Evolutionary conservation across 2,329 filamentous ascomycete genomes (phyloP).

Genomic region (Phaeomoniella chlamydospora): DNA sequence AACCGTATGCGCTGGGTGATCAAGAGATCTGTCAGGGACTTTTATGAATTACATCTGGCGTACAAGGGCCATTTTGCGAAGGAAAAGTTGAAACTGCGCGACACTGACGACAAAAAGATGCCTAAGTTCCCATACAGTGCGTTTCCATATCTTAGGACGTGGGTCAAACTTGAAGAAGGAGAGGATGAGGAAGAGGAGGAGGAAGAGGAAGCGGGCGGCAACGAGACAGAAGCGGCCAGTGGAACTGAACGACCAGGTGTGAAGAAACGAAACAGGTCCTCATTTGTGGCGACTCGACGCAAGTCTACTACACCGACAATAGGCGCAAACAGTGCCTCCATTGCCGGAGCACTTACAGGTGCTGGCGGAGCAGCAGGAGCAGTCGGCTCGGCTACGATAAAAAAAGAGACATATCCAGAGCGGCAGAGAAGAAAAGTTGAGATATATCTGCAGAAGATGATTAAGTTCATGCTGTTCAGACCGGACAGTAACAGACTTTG

Average conservation of each 20-base stretch:
- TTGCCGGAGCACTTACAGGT: constrained; percentile 14
- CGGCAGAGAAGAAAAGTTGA: constrained; percentile 76
- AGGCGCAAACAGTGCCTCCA: constrained; percentile 8
- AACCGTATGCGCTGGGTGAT: constrained; percentile 97
- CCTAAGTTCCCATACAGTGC: constrained; percentile 81
- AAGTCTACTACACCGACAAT: constrained; percentile 36
- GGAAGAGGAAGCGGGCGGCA: constrained; percentile 30
- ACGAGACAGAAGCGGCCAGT: constrained; percentile 45
- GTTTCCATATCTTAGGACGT: constrained; percentile 75
- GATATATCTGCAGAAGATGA: constrained; percentile 82
- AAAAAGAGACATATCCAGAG: constrained; percentile 54
- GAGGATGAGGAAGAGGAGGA: constrained; percentile 69
- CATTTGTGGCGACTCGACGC: constrained; percentile 42
- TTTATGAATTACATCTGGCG: constrained; percentile 81
- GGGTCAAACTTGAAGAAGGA: constrained; percentile 44
- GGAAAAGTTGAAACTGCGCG: constrained; percentile 59
- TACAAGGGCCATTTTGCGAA: constrained; percentile 81
- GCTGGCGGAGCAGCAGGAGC: constrained; percentile 21
- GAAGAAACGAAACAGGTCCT: constrained; percentile 37
- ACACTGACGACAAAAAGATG: constrained; percentile 62
- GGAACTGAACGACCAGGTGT: constrained; percentile 48
- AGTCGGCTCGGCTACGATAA: constrained; percentile 20
- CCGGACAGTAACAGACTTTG: constrained; percentile 91
- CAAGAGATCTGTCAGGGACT: constrained; percentile 72
- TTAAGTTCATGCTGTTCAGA: constrained; percentile 91